Conservation (phyloP, 805 yeast species). For the Teunomyces atbi region DNA sequence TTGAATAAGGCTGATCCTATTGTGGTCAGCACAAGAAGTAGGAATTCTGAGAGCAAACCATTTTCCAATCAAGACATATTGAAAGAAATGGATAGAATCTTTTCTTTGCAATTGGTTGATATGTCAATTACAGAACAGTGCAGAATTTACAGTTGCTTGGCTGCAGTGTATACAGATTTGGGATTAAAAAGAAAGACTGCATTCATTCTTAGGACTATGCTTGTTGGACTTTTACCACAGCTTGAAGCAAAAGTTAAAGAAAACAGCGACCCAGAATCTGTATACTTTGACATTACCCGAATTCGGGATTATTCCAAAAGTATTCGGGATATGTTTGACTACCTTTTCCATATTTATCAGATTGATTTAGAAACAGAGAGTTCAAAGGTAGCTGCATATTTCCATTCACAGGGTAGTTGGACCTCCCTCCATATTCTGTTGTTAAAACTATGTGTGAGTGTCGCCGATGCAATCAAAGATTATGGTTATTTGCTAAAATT, state of each 20-base stretch:
- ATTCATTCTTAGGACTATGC: slow-evolving; percentile 63
- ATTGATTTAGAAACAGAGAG: slow-evolving; percentile 40
- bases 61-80: slow-evolving; percentile 42
- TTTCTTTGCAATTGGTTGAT: slow-evolving; percentile 34
- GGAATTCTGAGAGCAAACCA: slow-evolving; percentile 7
- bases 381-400: slow-evolving; percentile 16
- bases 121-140: slow-evolving; percentile 50
- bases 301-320: slow-evolving; percentile 11
- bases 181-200: slow-evolving; percentile 66
- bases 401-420: slow-evolving; percentile 44
- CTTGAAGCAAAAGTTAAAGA: slow-evolving; percentile 16
- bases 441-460: slow-evolving; percentile 48
- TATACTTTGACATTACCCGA: slow-evolving; percentile 3
- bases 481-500: slow-evolving; percentile 36
- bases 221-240: slow-evolving; percentile 50
- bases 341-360: slow-evolving; percentile 53
- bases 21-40: slow-evolving; percentile 35
- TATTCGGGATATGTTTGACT: slow-evolving; percentile 45
- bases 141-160: slow-evolving; percentile 62
- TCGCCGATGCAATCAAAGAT: slow-evolving; percentile 54
- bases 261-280: slow-evolving; percentile 1
- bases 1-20: slow-evolving; percentile 42
- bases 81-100: slow-evolving; percentile 33
- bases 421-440: slow-evolving; percentile 53
- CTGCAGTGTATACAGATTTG: slow-evolving; percentile 60